Base-by-base conservation (phyloP, 2,329 filamentous ascomycete genomes). In the Exophiala sideris region DNA sequence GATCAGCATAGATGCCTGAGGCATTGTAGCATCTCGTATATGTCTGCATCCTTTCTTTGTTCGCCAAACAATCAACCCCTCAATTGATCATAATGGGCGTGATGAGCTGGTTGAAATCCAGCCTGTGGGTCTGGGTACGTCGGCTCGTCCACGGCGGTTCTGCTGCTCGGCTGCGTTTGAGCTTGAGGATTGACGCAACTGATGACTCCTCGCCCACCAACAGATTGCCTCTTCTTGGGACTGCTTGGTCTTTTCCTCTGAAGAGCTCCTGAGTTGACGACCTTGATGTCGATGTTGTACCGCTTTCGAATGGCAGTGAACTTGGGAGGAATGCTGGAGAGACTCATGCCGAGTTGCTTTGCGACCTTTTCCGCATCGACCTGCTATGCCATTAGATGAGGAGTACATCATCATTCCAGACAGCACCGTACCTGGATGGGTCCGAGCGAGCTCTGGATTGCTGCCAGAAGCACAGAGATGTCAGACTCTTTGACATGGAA, bases 271-370 rank as follows among this genome's bases (percentile, higher is more conserved):
- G 57, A 60, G 35, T 60, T 60, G 48, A 60, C 45, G 18, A 60
- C 57, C 47, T 60, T 60, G 52, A 60, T 60, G 46, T 60, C 57
- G 20, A 60, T 57, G 34, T 51, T 50, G 42, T 60, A 60, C 11
- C 44, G 33, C 39, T 56, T 60, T 12, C 57, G 57, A 32, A 60
- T 54, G 0, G 54, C 45, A 5, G 57, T 57, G 51, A 60, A 60
- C 42, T 57, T 57, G 3, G 57, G 57, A 10, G 57, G 57, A 32
- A 60, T 56, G 38, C 40, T 57, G 5, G 57, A 56, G 41, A 60
- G 29, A 34, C 54, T 57, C 54, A 60, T 60, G 33, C 57, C 54
- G 2, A 60, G 46, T 20, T 56, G 57, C 10, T 36, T 55, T 11
- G 57, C 57, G 9, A 60, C 54, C 45, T 53, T 49, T 32, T 55